phyloP scores from a whole-genome alignment of 805 yeast genomes.

The Candida bentonensis region DNA sequence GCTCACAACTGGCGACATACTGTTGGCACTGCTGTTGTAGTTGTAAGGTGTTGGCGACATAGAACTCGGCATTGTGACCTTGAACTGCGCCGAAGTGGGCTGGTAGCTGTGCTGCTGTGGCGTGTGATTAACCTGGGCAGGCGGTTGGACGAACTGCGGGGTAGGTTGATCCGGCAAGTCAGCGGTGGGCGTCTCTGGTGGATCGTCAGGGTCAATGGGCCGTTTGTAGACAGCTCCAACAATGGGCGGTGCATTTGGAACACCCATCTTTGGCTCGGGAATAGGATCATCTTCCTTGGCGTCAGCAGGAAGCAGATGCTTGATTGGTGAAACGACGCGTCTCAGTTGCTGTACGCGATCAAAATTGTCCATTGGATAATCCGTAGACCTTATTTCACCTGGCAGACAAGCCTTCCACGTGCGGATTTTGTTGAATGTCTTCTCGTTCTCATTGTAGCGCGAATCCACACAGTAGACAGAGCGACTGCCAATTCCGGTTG shows the following conservation, averaged over 20 bases:
- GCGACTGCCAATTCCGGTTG: slow-evolving; percentile 47
- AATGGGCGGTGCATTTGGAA: slow-evolving; percentile 83
- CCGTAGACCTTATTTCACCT: slow-evolving; percentile 73
- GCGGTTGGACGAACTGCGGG: not conserved
- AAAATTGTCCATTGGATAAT: slow-evolving; percentile 36
- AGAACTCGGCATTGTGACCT: not conserved
- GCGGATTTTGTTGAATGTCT: slow-evolving; percentile 83
- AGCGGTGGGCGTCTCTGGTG: slow-evolving; percentile 54
- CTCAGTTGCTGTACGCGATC: slow-evolving; percentile 66
- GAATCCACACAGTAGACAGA: slow-evolving; percentile 89
- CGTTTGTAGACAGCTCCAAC: slow-evolving; percentile 81
- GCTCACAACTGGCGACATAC: too few species aligned
- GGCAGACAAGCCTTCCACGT: slow-evolving; percentile 99
- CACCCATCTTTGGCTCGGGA: slow-evolving; percentile 73
- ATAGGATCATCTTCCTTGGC: slow-evolving; percentile 61
- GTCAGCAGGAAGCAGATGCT: slow-evolving; percentile 58
- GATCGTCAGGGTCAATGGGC: slow-evolving; percentile 64
- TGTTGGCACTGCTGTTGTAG: too few species aligned
- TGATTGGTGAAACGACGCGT: slow-evolving; percentile 74
- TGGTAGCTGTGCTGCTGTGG: not conserved
- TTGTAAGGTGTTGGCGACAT: not conserved
- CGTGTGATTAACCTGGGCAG: not conserved
- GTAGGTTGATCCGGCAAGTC: slow-evolving; percentile 17
- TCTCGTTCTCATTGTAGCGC: slow-evolving; percentile 83
- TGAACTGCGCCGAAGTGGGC: not conserved